Percentiles rank a stretch among this genome's conserved stretches.
phyloP scores from a whole-genome alignment of 345 rosid species.

The Bruguiera parviflora region DNA sequence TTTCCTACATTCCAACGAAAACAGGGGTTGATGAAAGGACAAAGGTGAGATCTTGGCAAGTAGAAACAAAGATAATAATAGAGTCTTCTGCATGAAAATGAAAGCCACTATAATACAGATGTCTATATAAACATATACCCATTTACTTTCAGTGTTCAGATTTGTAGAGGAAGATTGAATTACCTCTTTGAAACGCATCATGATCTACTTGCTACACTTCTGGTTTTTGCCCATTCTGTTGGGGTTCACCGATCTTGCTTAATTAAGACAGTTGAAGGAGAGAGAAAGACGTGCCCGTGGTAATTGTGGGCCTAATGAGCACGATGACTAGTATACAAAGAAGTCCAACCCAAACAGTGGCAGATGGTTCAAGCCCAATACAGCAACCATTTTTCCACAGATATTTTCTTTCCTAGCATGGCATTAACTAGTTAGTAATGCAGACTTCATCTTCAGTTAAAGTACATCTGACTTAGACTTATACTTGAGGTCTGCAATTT shows the following conservation, averaged over 20 bases:
- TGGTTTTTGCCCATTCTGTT: constrained; percentile 5
- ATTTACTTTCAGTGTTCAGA: not conserved
- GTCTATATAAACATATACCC: not conserved
- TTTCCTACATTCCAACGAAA: constrained; percentile 46
- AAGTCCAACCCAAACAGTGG: no score
- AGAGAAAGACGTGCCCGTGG: not conserved
- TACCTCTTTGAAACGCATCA: constrained; percentile 28
- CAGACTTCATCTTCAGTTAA: no score
- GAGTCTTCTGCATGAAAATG: not conserved
- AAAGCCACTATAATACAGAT: not conserved
- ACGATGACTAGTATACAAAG: no score
- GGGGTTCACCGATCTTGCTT: not conserved
- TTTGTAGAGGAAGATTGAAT: not conserved
- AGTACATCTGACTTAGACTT: no score
- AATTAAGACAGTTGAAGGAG: not conserved
- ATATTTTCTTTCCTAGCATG: no score
- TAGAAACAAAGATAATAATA: not conserved
- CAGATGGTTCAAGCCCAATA: not conserved
- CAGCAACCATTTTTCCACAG: not conserved
- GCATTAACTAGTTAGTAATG: no score
- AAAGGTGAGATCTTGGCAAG: constrained; percentile 12
- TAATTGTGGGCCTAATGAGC: not conserved
- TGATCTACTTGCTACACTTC: constrained; percentile 9
- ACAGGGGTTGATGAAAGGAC: not conserved
- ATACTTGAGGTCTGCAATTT: no score